Percentiles rank a stretch among this genome's conserved stretches.
phyloP scores from a whole-genome alignment of 805 yeast species.

The Brettanomyces bruxellensis region DNA sequence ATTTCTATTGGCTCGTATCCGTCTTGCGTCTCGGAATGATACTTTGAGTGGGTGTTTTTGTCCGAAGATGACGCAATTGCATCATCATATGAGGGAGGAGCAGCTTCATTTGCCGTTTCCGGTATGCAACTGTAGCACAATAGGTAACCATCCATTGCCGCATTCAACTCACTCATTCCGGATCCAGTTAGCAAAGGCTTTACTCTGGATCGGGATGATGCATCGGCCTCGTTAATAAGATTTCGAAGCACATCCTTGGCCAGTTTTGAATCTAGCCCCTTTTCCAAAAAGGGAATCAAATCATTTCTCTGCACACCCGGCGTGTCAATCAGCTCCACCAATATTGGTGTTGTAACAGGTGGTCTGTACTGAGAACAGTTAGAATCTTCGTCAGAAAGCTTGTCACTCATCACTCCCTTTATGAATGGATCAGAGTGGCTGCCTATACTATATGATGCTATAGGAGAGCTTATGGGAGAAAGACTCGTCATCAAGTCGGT shows the following conservation, averaged over 20 bases:
- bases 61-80: background rate
- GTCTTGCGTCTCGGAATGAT: too few relatives aligned
- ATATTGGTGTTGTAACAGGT: slow-evolving; percentile 50
- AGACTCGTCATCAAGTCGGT: slow-evolving; percentile 7
- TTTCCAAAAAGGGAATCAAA: slow-evolving; percentile 69
- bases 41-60: background rate
- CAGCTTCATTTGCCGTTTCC: slow-evolving; percentile 26
- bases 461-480: slow-evolving; percentile 8
- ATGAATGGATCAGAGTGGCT: slow-evolving; percentile 4
- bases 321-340: slow-evolving; percentile 65
- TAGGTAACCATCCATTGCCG: slow-evolving; percentile 66
- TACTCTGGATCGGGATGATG: slow-evolving; percentile 28
- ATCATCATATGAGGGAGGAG: slow-evolving; percentile 10
- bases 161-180: slow-evolving; percentile 72
- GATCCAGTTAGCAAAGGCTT: slow-evolving; percentile 66
- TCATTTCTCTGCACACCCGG: slow-evolving; percentile 61
- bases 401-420: slow-evolving; percentile 7
- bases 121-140: slow-evolving; percentile 67
- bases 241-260: slow-evolving; percentile 52
- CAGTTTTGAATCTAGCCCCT: slow-evolving; percentile 53
- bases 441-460: slow-evolving; percentile 7
- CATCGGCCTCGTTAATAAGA: slow-evolving; percentile 21
- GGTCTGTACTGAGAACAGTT: slow-evolving; percentile 26
- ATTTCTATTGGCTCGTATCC: slow-evolving; percentile 22
- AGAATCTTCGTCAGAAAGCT: slow-evolving; percentile 7